These are phyloP conservation scores for Dendrobium catenatum DNA, from an alignment of 106 monocot genomes.

Conservation along the genomic window DNA sequence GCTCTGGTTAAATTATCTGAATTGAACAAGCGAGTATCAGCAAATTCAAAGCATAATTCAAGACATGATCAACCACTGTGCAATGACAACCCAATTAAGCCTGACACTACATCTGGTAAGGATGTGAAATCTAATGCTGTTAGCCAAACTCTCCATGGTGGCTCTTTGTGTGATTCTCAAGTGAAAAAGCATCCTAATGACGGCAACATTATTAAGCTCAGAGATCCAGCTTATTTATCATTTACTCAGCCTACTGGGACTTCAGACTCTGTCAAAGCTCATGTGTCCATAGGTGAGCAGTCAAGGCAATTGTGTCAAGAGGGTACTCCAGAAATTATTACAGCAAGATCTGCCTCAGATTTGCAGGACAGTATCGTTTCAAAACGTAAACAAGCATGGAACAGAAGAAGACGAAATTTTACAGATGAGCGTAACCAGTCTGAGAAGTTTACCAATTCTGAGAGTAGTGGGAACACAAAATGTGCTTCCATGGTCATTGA, in stretches of 20 bases:
- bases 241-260: neutral
- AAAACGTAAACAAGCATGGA: slow-evolving; percentile 46
- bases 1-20: slow-evolving; percentile 95
- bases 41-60: slow-evolving; percentile 19
- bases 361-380: slow-evolving; percentile 13
- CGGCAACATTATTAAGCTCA: neutral
- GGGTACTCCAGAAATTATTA: neutral
- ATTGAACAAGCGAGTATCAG: slow-evolving; percentile 50
- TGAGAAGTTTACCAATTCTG: slow-evolving; percentile 15
- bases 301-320: slow-evolving; percentile 2
- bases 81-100: slow-evolving; percentile 7
- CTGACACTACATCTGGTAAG: slow-evolving; percentile 2
- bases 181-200: slow-evolving; percentile 8
- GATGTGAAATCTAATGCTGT: neutral
- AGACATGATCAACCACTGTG: slow-evolving; percentile 7
- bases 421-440: slow-evolving; percentile 19
- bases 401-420: slow-evolving; percentile 35
- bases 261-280: neutral
- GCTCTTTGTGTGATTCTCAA: neutral
- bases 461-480: slow-evolving; percentile 1
- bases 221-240: neutral
- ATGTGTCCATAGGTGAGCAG: neutral
- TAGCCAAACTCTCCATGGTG: neutral
- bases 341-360: slow-evolving; percentile 12
- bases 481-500: no score